These are phyloP conservation scores for Didymella pomorum DNA, from an alignment of 2,329 filamentous ascomycete genomes.

Conservation along the genomic window DNA sequence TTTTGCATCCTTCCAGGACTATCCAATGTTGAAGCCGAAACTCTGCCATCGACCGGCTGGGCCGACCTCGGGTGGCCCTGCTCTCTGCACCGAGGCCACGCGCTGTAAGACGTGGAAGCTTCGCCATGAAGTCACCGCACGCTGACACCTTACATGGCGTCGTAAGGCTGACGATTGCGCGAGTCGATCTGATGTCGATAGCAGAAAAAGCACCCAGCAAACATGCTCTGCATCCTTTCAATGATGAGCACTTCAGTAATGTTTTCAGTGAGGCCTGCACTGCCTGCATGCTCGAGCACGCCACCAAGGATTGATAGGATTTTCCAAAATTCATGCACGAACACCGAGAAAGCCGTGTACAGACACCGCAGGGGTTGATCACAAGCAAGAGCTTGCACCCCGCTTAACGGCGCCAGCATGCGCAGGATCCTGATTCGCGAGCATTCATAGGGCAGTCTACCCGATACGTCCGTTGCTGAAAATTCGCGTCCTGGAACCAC, in stretches of 20 bases:
- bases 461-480: conserved; percentile 20
- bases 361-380: not conserved
- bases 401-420: conserved; percentile 18
- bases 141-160: conserved; percentile 13
- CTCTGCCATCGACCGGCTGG: conserved; percentile 3
- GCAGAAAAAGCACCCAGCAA: conserved; percentile 9
- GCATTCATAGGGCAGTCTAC: conserved; percentile 4
- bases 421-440: conserved; percentile 18
- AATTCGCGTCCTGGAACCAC: conserved; percentile 22
- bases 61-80: conserved; percentile 30
- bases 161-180: conserved; percentile 29
- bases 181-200: conserved; percentile 13
- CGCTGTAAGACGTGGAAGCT: conserved; percentile 30
- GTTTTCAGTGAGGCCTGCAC: conserved; percentile 3
- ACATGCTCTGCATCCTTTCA: not conserved
- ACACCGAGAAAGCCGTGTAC: conserved; percentile 1
- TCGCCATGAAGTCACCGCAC: conserved; percentile 26
- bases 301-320: not conserved
- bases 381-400: conserved; percentile 18
- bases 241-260: not conserved
- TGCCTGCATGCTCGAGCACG: not conserved
- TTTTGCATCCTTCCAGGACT: conserved; percentile 14
- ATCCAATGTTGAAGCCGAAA: conserved; percentile 11
- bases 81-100: conserved; percentile 28
- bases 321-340: conserved; percentile 7